These are phyloP conservation scores for Vinca minor DNA, from an alignment of 257 asterid species.

Conservation along the genomic window DNA sequence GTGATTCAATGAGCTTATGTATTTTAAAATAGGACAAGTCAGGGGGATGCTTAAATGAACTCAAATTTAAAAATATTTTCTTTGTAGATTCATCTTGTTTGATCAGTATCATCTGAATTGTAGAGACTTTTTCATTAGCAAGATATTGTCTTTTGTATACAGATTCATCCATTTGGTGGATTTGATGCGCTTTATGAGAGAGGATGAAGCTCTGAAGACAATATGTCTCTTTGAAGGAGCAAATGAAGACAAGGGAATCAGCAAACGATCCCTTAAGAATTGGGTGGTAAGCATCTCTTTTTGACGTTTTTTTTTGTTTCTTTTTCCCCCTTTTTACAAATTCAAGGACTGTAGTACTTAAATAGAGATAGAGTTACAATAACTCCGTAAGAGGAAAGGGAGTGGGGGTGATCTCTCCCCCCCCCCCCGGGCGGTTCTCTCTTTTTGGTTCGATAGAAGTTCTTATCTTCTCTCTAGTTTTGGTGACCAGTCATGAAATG, in stretches of 20 bases:
- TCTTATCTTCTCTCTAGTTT: conserved; percentile 2
- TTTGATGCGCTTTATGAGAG: conserved; percentile 73
- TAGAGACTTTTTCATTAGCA: not conserved
- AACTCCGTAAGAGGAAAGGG: not conserved
- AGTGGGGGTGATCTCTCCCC: not conserved
- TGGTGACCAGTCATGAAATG: not conserved
- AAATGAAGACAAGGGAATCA: conserved; percentile 61
- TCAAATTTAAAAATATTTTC: not conserved
- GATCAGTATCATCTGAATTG: not conserved
- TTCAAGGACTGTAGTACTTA: not conserved
- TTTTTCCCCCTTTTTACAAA: no score
- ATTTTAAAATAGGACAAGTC: not conserved
- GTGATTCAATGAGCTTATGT: not conserved
- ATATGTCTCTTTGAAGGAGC: conserved; percentile 60
- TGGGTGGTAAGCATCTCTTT: conserved; percentile 60
- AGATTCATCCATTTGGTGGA: conserved; percentile 61
- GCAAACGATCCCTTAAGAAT: conserved; percentile 69
- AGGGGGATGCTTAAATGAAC: not conserved
- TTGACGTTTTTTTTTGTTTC: no score
- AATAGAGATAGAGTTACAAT: not conserved
- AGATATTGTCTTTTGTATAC: conserved; percentile 3
- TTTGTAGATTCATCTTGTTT: not conserved
- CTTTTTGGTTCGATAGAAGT: not conserved
- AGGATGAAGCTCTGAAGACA: conserved; percentile 70
- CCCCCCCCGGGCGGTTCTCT: not conserved